Conservation (phyloP, 208 protist species). For the Leptomonas seymouri region DNA sequence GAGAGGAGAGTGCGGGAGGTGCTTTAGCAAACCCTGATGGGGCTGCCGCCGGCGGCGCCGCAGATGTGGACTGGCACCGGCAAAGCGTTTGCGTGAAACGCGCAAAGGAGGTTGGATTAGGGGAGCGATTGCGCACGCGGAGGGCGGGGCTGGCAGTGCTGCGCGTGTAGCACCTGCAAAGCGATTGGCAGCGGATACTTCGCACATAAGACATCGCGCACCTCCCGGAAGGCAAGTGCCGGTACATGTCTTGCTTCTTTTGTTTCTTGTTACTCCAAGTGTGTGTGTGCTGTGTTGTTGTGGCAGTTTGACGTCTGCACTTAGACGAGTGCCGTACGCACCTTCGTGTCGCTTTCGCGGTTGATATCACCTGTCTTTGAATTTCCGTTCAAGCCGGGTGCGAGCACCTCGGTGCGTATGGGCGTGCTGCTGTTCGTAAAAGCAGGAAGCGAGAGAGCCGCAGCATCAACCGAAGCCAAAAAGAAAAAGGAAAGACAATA, state of each 20-base stretch:
- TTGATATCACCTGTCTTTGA: too few relatives aligned
- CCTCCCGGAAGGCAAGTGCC: neutral
- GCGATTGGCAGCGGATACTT: neutral
- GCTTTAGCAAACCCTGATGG: neutral
- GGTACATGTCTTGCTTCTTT: too few relatives aligned
- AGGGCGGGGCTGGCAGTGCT: neutral
- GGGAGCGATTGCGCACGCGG: neutral
- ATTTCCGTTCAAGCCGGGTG: too few relatives aligned
- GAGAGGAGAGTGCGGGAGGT: neutral
- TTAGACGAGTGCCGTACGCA: too few relatives aligned
- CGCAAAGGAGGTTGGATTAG: neutral
- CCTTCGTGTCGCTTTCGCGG: too few relatives aligned
- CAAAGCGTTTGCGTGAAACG: neutral
- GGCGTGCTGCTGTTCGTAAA: too few relatives aligned
- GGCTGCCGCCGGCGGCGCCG: neutral
- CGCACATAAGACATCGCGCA: neutral
- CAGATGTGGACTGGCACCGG: neutral
- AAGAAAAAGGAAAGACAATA: too few relatives aligned
- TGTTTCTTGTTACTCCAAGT: neutral
- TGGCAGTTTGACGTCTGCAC: too few relatives aligned
- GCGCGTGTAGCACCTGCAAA: neutral
- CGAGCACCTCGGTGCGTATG: too few relatives aligned
- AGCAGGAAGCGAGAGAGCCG: too few relatives aligned
- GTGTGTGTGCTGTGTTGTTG: neutral
- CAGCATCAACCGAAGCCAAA: too few relatives aligned